phyloP scores from a whole-genome alignment of 257 asterid species.

The Datura wrightii region DNA sequence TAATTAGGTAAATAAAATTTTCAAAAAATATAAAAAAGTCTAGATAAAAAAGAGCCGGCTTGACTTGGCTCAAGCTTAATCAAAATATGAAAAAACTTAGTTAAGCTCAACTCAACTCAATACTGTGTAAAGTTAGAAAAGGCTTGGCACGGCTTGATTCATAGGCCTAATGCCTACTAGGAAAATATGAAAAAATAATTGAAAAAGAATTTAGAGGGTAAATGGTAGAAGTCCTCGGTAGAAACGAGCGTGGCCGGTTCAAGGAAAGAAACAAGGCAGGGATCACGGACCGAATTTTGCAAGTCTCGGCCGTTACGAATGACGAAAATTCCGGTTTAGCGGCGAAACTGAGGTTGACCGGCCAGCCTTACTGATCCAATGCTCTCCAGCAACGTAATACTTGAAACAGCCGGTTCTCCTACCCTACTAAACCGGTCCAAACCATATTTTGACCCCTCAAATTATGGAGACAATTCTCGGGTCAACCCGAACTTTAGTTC shows the following conservation, averaged over 20 bases:
- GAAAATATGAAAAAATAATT: too few species aligned
- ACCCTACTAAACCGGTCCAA: not conserved
- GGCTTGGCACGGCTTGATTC: too few species aligned
- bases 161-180: too few species aligned
- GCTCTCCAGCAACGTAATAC: too few species aligned
- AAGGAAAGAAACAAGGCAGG: not conserved
- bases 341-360: not conserved
- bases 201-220: not conserved
- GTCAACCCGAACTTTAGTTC: not conserved
- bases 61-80: too few species aligned
- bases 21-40: too few species aligned
- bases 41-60: too few species aligned
- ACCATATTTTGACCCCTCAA: not conserved
- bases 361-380: not conserved
- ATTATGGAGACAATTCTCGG: not conserved
- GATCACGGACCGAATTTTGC: not conserved
- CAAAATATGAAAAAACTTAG: too few species aligned
- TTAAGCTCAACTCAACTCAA: too few species aligned
- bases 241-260: not conserved
- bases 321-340: not conserved
- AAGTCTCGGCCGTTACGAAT: not conserved
- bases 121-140: too few species aligned
- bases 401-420: not conserved
- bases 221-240: not conserved
- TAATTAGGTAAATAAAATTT: too few species aligned